Evolutionary conservation across 1,284 basidiomycete species (phyloP).

Genomic region (Ceratobasidium sp.): DNA sequence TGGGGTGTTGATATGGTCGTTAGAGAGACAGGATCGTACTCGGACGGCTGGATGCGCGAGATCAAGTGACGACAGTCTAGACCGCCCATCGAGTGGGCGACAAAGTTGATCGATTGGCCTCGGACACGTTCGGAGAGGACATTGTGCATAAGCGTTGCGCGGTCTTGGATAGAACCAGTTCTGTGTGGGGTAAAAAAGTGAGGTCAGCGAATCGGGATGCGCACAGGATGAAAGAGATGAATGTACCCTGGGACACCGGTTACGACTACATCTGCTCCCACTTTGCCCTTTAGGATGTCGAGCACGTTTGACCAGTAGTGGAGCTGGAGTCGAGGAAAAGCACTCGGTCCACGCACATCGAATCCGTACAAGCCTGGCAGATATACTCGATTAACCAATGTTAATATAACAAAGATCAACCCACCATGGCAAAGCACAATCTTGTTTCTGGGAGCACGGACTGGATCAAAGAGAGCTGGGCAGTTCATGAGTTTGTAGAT

Average conservation of each 20-base stretch:
- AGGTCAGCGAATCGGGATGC: not conserved
- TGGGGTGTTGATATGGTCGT: conserved; percentile 95
- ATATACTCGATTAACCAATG: too few relatives aligned
- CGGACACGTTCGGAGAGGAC: conserved; percentile 72
- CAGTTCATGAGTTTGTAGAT: conserved; percentile 78
- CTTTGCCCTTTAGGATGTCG: conserved; percentile 77
- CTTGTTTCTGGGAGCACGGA: conserved; percentile 83
- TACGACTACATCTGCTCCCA: conserved; percentile 94
- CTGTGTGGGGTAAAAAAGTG: conserved; percentile 53
- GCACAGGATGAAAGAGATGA: not conserved
- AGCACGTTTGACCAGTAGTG: conserved; percentile 97
- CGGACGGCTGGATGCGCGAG: conserved; percentile 79
- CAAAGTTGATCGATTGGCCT: conserved; percentile 84
- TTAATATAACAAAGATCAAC: conserved; percentile 46
- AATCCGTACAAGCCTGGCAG: conserved; percentile 90
- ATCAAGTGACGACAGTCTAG: conserved; percentile 94
- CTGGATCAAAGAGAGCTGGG: conserved; percentile 74
- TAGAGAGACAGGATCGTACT: conserved; percentile 87
- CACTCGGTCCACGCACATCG: conserved; percentile 78
- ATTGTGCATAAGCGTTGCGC: conserved; percentile 80
- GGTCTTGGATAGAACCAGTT: conserved; percentile 88
- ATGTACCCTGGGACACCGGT: conserved; percentile 88
- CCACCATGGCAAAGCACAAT: conserved; percentile 95
- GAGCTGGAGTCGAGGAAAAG: conserved; percentile 81
- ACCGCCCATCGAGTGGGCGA: conserved; percentile 98